phyloP scores from a whole-genome alignment of 306 rosid genomes.

The Pyrus betulifolia region DNA sequence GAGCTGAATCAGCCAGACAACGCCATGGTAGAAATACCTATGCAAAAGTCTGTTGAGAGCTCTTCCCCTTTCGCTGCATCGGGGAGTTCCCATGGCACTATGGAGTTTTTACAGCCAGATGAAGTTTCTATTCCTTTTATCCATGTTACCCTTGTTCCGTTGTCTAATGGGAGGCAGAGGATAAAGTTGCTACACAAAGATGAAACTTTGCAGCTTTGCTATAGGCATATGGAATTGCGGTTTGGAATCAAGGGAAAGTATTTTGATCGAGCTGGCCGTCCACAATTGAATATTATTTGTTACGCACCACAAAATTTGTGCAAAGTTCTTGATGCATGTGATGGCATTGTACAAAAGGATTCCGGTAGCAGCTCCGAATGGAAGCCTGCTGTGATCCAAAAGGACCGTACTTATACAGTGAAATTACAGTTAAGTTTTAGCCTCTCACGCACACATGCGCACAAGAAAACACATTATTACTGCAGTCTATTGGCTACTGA shows the following conservation, averaged over 20 bases:
- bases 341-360: slow-evolving; percentile 46
- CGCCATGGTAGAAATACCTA: slow-evolving; percentile 35
- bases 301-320: slow-evolving; percentile 55
- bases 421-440: slow-evolving; percentile 86
- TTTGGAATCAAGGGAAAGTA: slow-evolving; percentile 71
- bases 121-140: slow-evolving; percentile 50
- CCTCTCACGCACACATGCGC: not conserved
- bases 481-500: no score
- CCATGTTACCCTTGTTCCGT: slow-evolving; percentile 40
- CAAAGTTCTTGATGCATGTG: slow-evolving; percentile 70
- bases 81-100: slow-evolving; percentile 18
- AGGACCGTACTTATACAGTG: slow-evolving; percentile 51
- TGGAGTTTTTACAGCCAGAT: slow-evolving; percentile 44
- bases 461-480: not conserved
- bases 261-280: slow-evolving; percentile 64
- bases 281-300: slow-evolving; percentile 56
- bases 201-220: slow-evolving; percentile 49
- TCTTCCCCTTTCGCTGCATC: slow-evolving; percentile 31
- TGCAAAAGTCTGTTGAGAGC: slow-evolving; percentile 22
- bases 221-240: slow-evolving; percentile 58
- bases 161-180: slow-evolving; percentile 46
- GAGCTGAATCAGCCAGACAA: slow-evolving; percentile 28
- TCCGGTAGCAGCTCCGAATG: slow-evolving; percentile 70
- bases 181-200: slow-evolving; percentile 62
- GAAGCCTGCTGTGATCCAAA: slow-evolving; percentile 68